Evolutionary conservation across 2,329 filamentous ascomycete genomes (phyloP).

Genomic region (Arthrocladium fulminans): DNA sequence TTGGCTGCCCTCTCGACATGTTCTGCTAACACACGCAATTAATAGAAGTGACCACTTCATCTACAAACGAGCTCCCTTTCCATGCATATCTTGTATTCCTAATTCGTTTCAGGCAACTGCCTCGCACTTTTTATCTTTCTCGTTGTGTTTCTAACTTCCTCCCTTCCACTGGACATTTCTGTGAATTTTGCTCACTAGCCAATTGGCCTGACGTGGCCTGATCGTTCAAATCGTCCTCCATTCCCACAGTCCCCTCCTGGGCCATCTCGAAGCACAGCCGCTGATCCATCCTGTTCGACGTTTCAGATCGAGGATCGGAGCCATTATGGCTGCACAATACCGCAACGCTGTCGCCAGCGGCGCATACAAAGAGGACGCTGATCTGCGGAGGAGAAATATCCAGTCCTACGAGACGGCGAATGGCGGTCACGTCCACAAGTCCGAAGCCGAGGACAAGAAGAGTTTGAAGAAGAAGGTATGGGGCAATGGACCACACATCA

Average conservation of each 20-base stretch:
- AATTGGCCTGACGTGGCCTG: slow-evolving; percentile 4
- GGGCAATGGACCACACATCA: background rate
- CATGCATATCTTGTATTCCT: slow-evolving; percentile 3
- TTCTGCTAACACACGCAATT: slow-evolving; percentile 1
- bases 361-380: slow-evolving; percentile 28
- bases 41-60: slow-evolving; percentile 2
- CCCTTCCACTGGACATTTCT: background rate
- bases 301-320: background rate
- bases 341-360: slow-evolving; percentile 12
- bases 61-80: slow-evolving; percentile 4
- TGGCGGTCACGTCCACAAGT: slow-evolving; percentile 17
- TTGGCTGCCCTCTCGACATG: background rate
- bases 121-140: background rate
- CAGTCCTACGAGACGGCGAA: slow-evolving; percentile 26
- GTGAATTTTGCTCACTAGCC: background rate
- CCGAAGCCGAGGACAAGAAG: slow-evolving; percentile 30
- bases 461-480: slow-evolving; percentile 25
- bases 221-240: background rate
- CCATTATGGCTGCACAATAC: slow-evolving; percentile 1
- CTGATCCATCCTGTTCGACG: background rate
- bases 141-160: background rate
- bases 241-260: background rate
- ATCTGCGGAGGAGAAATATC: slow-evolving; percentile 37
- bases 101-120: background rate
- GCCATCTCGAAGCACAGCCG: background rate